Conservation (phyloP, 192 early-diverging fungal genomes). For the Phlyctochytrium bullatum region DNA sequence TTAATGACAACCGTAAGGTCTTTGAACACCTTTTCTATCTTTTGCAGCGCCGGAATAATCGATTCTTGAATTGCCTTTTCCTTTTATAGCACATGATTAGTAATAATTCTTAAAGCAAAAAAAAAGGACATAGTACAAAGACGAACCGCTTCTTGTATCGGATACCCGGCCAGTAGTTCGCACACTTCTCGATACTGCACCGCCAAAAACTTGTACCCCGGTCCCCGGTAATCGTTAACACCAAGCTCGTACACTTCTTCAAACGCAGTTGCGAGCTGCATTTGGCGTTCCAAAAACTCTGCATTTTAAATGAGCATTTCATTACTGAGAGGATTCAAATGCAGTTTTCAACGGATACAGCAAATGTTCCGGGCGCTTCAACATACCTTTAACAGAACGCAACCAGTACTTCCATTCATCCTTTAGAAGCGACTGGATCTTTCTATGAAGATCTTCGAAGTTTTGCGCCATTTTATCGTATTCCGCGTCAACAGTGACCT, state of each 20-base stretch:
- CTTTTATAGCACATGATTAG: neutral
- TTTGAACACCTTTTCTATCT: conserved; percentile 38
- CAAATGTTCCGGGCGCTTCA: rapidly evolving
- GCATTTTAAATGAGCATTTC: neutral
- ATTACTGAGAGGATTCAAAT: neutral
- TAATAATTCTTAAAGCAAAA: neutral
- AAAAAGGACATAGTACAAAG: neutral
- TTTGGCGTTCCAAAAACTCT: conserved; percentile 56
- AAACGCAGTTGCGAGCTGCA: conserved; percentile 46
- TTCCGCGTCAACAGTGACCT: conserved; percentile 16
- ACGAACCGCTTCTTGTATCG: conserved; percentile 21
- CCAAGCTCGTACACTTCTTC: conserved; percentile 55
- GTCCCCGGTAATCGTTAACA: neutral
- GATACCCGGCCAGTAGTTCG: conserved; percentile 16
- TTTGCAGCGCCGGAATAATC: conserved; percentile 34
- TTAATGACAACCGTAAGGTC: conserved; percentile 68
- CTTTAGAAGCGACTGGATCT: neutral
- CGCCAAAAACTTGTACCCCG: conserved; percentile 7
- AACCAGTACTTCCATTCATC: conserved; percentile 30
- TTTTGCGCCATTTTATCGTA: conserved; percentile 16
- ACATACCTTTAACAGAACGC: conserved; percentile 18
- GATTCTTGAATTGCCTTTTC: conserved; percentile 20
- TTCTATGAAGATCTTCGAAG: conserved; percentile 20
- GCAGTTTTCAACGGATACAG: too few species aligned
- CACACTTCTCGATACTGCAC: conserved; percentile 20